These are phyloP conservation scores for Acer campestre DNA, from an alignment of 345 rosid species.

Conservation along the genomic window DNA sequence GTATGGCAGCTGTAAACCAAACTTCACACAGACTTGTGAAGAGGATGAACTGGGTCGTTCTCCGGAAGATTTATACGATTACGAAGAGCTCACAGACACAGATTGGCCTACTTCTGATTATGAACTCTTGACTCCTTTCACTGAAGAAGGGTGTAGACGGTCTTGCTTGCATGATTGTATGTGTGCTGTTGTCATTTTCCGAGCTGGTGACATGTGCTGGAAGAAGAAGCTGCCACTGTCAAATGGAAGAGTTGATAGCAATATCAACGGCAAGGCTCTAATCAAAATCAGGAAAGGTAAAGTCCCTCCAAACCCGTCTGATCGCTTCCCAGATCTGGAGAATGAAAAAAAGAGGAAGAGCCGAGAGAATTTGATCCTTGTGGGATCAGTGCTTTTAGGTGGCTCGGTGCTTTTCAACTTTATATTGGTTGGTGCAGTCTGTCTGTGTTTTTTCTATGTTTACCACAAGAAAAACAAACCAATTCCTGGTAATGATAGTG, in stretches of 20 bases:
- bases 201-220: conserved; percentile 23
- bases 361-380: conserved; percentile 17
- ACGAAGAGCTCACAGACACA: background rate
- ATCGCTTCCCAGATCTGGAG: background rate
- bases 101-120: conserved; percentile 41
- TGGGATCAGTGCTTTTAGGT: conserved; percentile 34
- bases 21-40: conserved; percentile 15
- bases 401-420: conserved; percentile 30
- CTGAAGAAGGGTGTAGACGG: conserved; percentile 24
- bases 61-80: conserved; percentile 19
- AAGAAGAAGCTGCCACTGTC: conserved; percentile 46
- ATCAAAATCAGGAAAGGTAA: conserved; percentile 30
- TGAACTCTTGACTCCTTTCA: conserved; percentile 21
- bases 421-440: conserved; percentile 13
- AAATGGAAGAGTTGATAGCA: conserved; percentile 26
- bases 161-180: conserved; percentile 42
- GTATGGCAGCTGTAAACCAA: conserved; percentile 19
- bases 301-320: background rate
- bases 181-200: conserved; percentile 37
- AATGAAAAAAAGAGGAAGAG: background rate
- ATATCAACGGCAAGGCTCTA: conserved; percentile 19
- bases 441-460: conserved; percentile 11
- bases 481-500: background rate
- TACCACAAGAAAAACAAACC: background rate
- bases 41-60: conserved; percentile 4